Evolutionary conservation across 1,284 basidiomycete genomes (phyloP).

Genomic region (Uromyces viciae-fabae): DNA sequence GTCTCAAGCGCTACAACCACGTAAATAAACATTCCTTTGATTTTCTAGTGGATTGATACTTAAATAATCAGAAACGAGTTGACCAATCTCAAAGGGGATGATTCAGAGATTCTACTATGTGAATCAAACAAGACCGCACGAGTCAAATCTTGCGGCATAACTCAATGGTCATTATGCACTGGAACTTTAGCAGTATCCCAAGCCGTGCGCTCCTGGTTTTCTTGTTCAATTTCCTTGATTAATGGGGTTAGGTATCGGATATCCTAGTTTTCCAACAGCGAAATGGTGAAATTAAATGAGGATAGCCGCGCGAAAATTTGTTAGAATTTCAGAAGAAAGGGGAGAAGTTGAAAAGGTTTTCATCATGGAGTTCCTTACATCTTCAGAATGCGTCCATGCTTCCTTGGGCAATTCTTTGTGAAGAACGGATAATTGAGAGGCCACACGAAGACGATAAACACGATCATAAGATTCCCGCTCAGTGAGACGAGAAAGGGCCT

Average conservation of each 20-base stretch:
- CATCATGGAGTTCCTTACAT: constrained; percentile 62
- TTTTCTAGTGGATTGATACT: no score
- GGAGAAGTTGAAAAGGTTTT: not conserved
- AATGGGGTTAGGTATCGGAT: constrained; percentile 81
- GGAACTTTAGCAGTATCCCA: constrained; percentile 67
- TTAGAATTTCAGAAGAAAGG: no score
- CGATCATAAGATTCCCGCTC: constrained; percentile 82
- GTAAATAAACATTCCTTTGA: no score
- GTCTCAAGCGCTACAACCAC: no score
- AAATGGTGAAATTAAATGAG: no score
- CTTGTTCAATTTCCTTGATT: constrained; percentile 70
- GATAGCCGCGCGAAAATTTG: not conserved
- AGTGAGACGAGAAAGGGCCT: constrained; percentile 81
- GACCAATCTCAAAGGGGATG: not conserved
- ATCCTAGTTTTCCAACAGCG: constrained; percentile 63
- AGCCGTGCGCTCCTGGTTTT: constrained; percentile 71
- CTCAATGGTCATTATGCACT: not conserved
- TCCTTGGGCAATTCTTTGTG: constrained; percentile 80
- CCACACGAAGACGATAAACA: constrained; percentile 79
- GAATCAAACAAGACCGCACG: no score
- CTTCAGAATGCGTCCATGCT: constrained; percentile 72
- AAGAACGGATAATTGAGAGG: constrained; percentile 72
- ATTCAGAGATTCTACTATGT: no score
- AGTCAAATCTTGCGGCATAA: no score
- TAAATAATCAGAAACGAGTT: not conserved